Evolutionary conservation across 345 rosid species (phyloP).

Genomic region (Salix udensis): DNA sequence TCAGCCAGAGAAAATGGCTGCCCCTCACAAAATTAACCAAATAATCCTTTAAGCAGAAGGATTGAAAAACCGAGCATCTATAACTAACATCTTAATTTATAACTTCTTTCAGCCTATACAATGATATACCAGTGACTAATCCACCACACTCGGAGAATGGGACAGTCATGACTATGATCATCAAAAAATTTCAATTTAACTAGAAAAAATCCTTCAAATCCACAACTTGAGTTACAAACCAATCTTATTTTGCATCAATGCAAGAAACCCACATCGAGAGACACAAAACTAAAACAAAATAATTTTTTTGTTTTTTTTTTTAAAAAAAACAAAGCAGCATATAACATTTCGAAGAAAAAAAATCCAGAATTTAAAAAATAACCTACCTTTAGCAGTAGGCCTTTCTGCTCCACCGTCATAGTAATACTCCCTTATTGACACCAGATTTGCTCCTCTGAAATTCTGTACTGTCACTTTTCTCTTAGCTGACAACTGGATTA

Average conservation of each 20-base stretch:
- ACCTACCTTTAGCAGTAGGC: constrained; percentile 73
- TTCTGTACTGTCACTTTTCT: constrained; percentile 86
- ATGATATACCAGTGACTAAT: not conserved
- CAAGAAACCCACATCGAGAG: not conserved
- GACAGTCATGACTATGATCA: too few relatives aligned
- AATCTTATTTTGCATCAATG: not conserved
- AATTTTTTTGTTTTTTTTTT: too few relatives aligned
- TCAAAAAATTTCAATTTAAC: too few relatives aligned
- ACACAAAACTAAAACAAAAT: not conserved
- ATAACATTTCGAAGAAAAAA: not conserved
- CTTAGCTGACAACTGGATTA: constrained; percentile 55
- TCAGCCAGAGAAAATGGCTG: not conserved
- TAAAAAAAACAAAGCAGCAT: not conserved
- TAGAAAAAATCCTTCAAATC: not conserved
- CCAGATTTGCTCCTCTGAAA: constrained; percentile 67
- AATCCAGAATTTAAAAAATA: not conserved
- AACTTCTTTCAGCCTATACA: not conserved
- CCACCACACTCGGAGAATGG: not conserved
- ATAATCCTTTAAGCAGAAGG: not conserved
- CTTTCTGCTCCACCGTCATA: constrained; percentile 80
- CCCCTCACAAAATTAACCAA: not conserved
- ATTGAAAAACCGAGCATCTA: not conserved
- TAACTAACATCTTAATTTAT: not conserved
- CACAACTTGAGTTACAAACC: not conserved
- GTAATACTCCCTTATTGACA: constrained; percentile 83